These are phyloP conservation scores for Carex scoparia DNA, from an alignment of 176 grass and related monocot genomes.

Conservation along the genomic window DNA sequence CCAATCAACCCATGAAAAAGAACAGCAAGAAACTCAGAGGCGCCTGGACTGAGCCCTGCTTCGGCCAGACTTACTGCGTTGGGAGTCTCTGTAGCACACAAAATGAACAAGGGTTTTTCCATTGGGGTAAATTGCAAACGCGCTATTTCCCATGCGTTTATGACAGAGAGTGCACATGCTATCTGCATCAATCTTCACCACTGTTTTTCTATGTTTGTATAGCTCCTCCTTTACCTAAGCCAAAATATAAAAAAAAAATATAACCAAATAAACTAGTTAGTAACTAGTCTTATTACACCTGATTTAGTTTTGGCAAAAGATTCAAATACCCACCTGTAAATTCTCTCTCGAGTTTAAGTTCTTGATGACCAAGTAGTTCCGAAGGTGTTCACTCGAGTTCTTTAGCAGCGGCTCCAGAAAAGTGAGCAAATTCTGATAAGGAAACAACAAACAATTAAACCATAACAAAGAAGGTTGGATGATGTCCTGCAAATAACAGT, in stretches of 20 bases:
- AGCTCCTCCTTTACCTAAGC: slow-evolving; percentile 85
- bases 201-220: slow-evolving; percentile 62
- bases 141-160: slow-evolving; percentile 87
- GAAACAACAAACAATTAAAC: slow-evolving; percentile 19
- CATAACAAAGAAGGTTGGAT: slow-evolving; percentile 2
- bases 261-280: not conserved
- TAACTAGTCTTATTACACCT: slow-evolving; percentile 6
- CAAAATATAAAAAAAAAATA: slow-evolving; percentile 21
- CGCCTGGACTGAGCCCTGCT: slow-evolving; percentile 45
- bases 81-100: slow-evolving; percentile 96
- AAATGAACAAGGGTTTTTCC: slow-evolving; percentile 91
- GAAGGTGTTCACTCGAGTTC: slow-evolving; percentile 81
- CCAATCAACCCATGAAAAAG: slow-evolving; percentile 24
- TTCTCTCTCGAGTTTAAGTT: slow-evolving; percentile 68
- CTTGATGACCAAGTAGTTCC: slow-evolving; percentile 88
- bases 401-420: slow-evolving; percentile 82
- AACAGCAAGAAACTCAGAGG: not conserved
- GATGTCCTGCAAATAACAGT: not conserved
- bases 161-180: slow-evolving; percentile 87
- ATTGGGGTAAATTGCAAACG: slow-evolving; percentile 98
- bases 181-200: slow-evolving; percentile 86
- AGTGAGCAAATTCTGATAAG: slow-evolving; percentile 73
- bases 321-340: slow-evolving; percentile 58
- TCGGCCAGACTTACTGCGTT: slow-evolving; percentile 72
- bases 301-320: not conserved